phyloP scores from a whole-genome alignment of 208 protist genomes.

The Zelonia costaricensis region DNA sequence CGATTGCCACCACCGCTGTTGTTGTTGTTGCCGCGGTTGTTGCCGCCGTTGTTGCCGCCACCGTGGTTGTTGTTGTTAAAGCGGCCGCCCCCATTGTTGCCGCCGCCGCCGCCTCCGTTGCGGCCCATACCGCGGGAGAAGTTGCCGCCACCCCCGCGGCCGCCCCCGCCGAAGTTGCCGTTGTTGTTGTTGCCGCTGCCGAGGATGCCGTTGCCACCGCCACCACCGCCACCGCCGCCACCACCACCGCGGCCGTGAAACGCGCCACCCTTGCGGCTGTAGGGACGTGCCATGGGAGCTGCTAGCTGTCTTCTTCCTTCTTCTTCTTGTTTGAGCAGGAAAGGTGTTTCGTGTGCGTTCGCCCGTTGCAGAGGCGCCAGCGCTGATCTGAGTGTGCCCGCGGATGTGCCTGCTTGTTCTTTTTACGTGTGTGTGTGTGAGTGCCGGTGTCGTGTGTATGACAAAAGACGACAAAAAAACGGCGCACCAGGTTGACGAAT shows the following conservation, averaged over 20 bases:
- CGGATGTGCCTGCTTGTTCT: no score
- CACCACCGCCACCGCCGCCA: conserved; percentile 22
- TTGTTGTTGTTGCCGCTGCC: conserved; percentile 1
- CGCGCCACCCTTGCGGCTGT: conserved; percentile 41
- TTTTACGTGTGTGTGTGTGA: no score
- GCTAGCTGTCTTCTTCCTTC: no score
- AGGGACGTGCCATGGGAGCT: conserved; percentile 65
- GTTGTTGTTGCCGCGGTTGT: conserved; percentile 28
- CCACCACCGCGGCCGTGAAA: conserved; percentile 14
- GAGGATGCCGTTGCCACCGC: conserved; percentile 8
- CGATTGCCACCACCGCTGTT: conserved; percentile 20
- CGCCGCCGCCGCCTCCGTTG: conserved; percentile 16
- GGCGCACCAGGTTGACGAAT: no score
- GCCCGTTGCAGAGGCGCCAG: no score
- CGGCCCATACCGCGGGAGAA: conserved; percentile 6
- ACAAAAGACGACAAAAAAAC: no score
- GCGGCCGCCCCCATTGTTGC: conserved; percentile 17
- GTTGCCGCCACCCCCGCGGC: conserved; percentile 17
- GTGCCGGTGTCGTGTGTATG: no score
- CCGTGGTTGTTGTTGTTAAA: conserved; percentile 20
- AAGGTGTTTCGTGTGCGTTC: no score
- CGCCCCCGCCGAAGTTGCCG: conserved; percentile 11
- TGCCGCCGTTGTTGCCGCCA: conserved; percentile 20
- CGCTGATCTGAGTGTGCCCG: no score
- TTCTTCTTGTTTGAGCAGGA: not conserved